Evolutionary conservation across 2,329 filamentous ascomycete genomes (phyloP), one percentile per base, ranked within the genome.

Genomic region (Gnomoniopsis smithogilvyi): DNA sequence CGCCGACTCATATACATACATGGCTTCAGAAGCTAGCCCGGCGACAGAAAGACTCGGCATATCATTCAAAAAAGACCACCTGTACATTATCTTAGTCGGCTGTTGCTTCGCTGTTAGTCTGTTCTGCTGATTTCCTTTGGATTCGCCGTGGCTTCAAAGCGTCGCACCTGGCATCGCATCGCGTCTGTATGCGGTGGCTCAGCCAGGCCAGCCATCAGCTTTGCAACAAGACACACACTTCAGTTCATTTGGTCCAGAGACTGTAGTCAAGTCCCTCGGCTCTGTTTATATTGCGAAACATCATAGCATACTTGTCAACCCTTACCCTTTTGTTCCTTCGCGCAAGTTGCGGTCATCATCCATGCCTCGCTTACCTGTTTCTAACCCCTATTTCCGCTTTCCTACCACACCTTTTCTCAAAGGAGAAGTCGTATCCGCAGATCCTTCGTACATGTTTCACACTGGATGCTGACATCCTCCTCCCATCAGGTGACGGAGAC

Each of bases 401-500:
- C 51, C 56, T 62, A 45, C 59, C 56, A 63, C 61, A 61, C 45
- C 52, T 36, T 45, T 52, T 58, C 56, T 58, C 51, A 58, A 61
- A 57, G 60, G 54, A 62, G 60, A 57, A 62, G 50, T 52, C 38
- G 51, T 57, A 45, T 19, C 57, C 58, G 60, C 55, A 55, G 56
- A 63, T 63, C 62, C 51, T 48, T 58, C 54, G 54, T 43, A 54
- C 52, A 54, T 61, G 50, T 61, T 54, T 59, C 61, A 61, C 34
- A 52, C 34, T 36, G 51, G 30, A 58, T 56, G 67, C 69, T 70
- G 64, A 65, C 48, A 33, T 51, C 55, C 41, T 61, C 65, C 54
- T 62, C 66, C 69, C 69, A 70, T 67, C 75, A 84, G 87, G 81
- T 73, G 84, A 83, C 72, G 82, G 82, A 76, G 82, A 81, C 69